A percentile compares a stretch with the other conserved stretches of the same genome.
These are phyloP conservation scores for Chimonanthus praecox DNA, from an alignment of 164 flowering plant genomes.

Conservation along the genomic window DNA sequence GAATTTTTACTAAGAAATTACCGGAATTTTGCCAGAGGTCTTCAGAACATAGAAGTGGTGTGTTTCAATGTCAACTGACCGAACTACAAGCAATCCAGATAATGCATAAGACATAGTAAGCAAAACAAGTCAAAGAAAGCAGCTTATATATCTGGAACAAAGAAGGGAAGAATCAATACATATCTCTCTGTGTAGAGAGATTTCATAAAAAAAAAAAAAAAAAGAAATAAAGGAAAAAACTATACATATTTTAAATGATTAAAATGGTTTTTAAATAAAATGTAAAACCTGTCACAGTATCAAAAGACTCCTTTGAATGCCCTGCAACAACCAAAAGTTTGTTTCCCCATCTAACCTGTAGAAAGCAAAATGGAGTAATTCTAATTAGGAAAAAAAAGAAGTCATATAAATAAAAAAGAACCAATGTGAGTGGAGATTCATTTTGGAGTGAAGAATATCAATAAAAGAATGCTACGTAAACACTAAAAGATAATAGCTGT, in stretches of 20 bases:
- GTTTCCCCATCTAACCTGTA: slow-evolving; percentile 69
- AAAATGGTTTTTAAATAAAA: too few species aligned
- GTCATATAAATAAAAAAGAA: neutral
- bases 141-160: neutral
- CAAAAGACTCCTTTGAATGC: slow-evolving; percentile 45
- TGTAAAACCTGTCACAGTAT: slow-evolving; percentile 13
- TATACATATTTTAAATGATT: neutral
- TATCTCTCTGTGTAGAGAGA: neutral
- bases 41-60: slow-evolving; percentile 43
- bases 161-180: neutral
- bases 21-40: slow-evolving; percentile 81
- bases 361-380: slow-evolving; percentile 2
- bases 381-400: neutral
- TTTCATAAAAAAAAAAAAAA: too few species aligned
- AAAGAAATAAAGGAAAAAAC: too few species aligned
- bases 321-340: slow-evolving; percentile 73
- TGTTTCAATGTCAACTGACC: slow-evolving; percentile 64
- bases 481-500: neutral
- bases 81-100: slow-evolving; percentile 44
- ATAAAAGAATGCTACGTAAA: neutral
- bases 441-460: neutral
- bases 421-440: neutral
- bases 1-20: slow-evolving; percentile 21
- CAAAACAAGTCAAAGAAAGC: neutral
- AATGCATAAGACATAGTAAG: slow-evolving; percentile 13